Evolutionary conservation across 2,329 filamentous ascomycete genomes (phyloP), one percentile per base, ranked within the genome.

Genomic region (Huntiella decipiens): DNA sequence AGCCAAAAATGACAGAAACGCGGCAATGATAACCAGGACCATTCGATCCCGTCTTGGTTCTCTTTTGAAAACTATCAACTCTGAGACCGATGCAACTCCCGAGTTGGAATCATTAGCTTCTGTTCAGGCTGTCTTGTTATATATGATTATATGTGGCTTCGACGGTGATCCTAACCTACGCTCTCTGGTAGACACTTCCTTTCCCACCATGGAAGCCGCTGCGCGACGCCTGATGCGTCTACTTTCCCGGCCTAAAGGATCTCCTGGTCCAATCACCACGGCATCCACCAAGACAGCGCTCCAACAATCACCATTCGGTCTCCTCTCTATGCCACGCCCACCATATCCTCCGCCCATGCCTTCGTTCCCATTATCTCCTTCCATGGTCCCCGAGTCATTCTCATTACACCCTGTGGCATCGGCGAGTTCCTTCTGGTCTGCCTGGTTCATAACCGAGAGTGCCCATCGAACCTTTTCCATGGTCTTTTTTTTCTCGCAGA

Each of bases 371-470:
- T 70, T 3, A 61, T 60, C 7, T 28, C 22, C 22, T 10, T 28
- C 22, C 8, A 28, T 28, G 22, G 7, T 28, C 6, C 22, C 22
- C 1, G 22, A 28, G 22, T 28, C 22, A 28, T 28, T 28, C 22
- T 7, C 22, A 4, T 10, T 28, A 28, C 22, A 28, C 8, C 22
- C 22, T 1, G 22, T 28, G 8, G 22, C 6, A 10, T 58, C 62
- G 0, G 62, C 63, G 1, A 61, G 59, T 13, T 51, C 59, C 0
- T 68, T 68, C 38, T 76, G 71, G 71, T 54, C 57, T 5, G 58
- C 61, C 1, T 76, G 68, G 67, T 56, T 71, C 2, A 59, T 73
- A 15, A 62, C 70, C 8, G 71, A 76, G 53, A 73, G 70, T 0
- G 59, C 65, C 1, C 63, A 70, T 2, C 65, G 71, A 12, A 74